Evolutionary conservation across 1,284 basidiomycete genomes (phyloP).

Genomic region (Apiotrichum gamsii): DNA sequence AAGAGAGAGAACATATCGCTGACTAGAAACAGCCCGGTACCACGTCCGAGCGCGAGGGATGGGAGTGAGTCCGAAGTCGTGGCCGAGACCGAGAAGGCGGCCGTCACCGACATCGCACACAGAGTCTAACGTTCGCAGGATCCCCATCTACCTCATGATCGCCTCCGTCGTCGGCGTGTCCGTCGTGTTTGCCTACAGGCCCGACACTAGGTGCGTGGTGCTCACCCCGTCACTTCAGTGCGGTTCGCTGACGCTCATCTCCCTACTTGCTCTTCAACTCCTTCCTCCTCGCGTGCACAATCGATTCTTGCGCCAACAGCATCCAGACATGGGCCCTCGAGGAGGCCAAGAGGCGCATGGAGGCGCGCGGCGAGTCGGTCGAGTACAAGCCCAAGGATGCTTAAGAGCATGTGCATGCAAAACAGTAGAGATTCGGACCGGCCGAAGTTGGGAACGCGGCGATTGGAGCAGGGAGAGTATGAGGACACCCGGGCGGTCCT

Average conservation of each 20-base stretch:
- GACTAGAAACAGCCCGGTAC: no score
- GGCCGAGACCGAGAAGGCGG: background rate
- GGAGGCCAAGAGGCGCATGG: constrained; percentile 81
- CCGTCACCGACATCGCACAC: background rate
- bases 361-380: constrained; percentile 75
- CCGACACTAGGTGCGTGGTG: constrained; percentile 78
- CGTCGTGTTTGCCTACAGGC: constrained; percentile 84
- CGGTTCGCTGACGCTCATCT: constrained; percentile 6
- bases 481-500: no score
- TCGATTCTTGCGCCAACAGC: constrained; percentile 47
- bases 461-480: no score
- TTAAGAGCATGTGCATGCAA: background rate
- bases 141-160: constrained; percentile 81
- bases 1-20: no score
- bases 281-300: background rate
- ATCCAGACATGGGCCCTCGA: constrained; percentile 83
- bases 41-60: constrained; percentile 33
- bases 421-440: background rate
- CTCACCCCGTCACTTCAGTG: background rate
- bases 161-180: constrained; percentile 73
- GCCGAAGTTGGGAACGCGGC: no score
- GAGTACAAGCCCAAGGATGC: constrained; percentile 58
- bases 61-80: constrained; percentile 44
- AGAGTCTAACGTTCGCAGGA: constrained; percentile 18
- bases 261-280: background rate